These are phyloP conservation scores for Cucurbita ficifolia DNA, from an alignment of 306 rosid genomes.

Conservation along the genomic window DNA sequence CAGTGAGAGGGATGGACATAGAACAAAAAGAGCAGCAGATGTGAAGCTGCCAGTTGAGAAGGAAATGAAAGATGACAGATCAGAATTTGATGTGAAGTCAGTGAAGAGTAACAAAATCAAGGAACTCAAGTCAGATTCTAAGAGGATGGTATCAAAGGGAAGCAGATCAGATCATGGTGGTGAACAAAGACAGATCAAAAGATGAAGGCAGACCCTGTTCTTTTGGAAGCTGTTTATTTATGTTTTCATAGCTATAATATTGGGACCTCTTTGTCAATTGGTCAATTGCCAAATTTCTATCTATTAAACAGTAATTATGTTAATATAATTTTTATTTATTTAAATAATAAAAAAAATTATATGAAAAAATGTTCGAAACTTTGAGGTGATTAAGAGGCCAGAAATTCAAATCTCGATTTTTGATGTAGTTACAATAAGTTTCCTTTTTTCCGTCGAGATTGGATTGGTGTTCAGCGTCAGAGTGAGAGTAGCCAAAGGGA, in stretches of 20 bases:
- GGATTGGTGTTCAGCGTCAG: too few species aligned
- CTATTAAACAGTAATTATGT: not conserved
- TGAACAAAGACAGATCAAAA: conserved; percentile 43
- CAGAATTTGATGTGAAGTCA: conserved; percentile 28
- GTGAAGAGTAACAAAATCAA: conserved; percentile 19
- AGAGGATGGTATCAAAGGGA: conserved; percentile 31
- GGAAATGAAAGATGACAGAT: conserved; percentile 28
- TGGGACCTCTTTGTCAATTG: conserved; percentile 1
- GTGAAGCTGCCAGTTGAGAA: conserved; percentile 28
- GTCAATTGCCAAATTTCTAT: not conserved
- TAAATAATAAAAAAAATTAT: too few species aligned
- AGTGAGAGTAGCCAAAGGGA: too few species aligned
- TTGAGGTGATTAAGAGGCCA: too few species aligned
- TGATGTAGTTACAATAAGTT: too few species aligned
- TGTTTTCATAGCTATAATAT: not conserved
- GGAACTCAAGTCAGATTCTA: conserved; percentile 32
- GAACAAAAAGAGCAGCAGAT: conserved; percentile 25
- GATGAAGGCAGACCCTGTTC: not conserved
- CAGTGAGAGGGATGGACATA: conserved; percentile 31
- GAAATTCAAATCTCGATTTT: too few species aligned
- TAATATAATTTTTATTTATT: too few species aligned
- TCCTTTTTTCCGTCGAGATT: too few species aligned
- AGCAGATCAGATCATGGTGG: conserved; percentile 50
- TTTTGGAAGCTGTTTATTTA: not conserved
- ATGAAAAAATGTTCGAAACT: too few species aligned